phyloP scores from a whole-genome alignment of 345 rosid species.

The Lepidium sativum region DNA sequence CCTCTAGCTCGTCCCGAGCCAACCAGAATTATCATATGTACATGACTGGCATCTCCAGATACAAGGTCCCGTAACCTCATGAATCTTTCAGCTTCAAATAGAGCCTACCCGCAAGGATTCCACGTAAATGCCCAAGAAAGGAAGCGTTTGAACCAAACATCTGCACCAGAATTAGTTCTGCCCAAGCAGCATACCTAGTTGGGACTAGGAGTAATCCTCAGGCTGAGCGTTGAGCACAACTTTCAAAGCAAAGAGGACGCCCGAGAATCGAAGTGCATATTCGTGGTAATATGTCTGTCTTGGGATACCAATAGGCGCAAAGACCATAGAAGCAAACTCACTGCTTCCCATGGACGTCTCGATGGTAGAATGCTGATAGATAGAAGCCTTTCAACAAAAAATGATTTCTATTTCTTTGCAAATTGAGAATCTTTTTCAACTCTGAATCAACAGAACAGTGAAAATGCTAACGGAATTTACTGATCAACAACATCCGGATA shows the following conservation, averaged over 20 bases:
- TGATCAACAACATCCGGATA: too few species aligned
- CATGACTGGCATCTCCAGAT: slow-evolving; percentile 89
- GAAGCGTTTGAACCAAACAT: slow-evolving; percentile 84
- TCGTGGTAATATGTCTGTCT: slow-evolving; percentile 61
- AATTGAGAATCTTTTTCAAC: not conserved
- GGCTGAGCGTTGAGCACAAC: slow-evolving; percentile 77
- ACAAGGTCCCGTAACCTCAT: slow-evolving; percentile 32
- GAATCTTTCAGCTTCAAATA: slow-evolving; percentile 53
- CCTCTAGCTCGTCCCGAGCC: slow-evolving; percentile 43
- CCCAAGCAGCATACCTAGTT: slow-evolving; percentile 84
- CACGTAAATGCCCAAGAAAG: slow-evolving; percentile 92
- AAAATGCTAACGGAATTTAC: too few species aligned
- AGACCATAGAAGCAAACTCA: slow-evolving; percentile 73
- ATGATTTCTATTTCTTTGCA: not conserved
- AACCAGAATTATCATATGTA: slow-evolving; percentile 65
- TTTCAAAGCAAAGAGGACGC: slow-evolving; percentile 93
- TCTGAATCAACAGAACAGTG: too few species aligned
- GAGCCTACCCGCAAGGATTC: slow-evolving; percentile 83
- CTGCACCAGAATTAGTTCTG: slow-evolving; percentile 80
- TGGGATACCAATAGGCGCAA: slow-evolving; percentile 66
- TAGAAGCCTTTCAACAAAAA: slow-evolving; percentile 45
- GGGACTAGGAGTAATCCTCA: slow-evolving; percentile 53
- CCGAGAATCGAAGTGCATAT: slow-evolving; percentile 77
- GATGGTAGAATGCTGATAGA: slow-evolving; percentile 80
- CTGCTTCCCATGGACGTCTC: slow-evolving; percentile 86